Base-by-base conservation (phyloP, 1,284 basidiomycete genomes). In the Sanghuangporus sanghuang region DNA sequence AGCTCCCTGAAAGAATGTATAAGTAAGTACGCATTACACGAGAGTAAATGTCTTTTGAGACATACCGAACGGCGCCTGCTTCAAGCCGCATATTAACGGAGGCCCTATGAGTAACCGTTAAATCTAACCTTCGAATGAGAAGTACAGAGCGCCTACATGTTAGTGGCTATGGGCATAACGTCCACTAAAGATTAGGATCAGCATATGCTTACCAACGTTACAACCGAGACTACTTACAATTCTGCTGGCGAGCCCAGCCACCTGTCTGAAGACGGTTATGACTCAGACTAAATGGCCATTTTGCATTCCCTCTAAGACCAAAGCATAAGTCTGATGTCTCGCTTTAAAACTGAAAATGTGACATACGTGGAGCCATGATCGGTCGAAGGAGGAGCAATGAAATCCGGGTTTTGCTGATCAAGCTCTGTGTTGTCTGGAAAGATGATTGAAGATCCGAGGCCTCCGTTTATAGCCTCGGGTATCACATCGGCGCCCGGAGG, bases 171-270 rank as follows among this genome's bases (percentile, higher is more conserved):
- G 2, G 87, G 87, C 82, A 90, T 81, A 2, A 79, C 77, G 50
- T 76, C 75, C 57, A 80, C 85, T 84, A 69, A 63, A 38, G 14
- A 49, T 55, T 57, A 54, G 46, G 46, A 61, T 32, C 65, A 48
- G 35, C 42, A 3, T 12, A 50, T 14, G 42, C 7, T 32, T 49
- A 50, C n/a, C 27, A 55, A 46, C 59, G 53, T 18, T 36, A 18
- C 8, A 35, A 39, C 6, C 39, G 36, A 11, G 7, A n/a, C 23
- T 32, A 67, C 77, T 50, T 66, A 85, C 86, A 70, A 66, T 88
- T 89, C 73, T 90, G 80, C 68, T 89, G 81, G 61, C 87, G 80
- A 42, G 87, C 85, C 89, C 89, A 92, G 0, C 89, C 89, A 23
- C 89, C 89, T 0, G 82, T 82, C 64, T 85, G 83, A 21, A 92